phyloP scores from a whole-genome alignment of 2,329 filamentous ascomycete genomes.

The Diaporthe sp. region DNA sequence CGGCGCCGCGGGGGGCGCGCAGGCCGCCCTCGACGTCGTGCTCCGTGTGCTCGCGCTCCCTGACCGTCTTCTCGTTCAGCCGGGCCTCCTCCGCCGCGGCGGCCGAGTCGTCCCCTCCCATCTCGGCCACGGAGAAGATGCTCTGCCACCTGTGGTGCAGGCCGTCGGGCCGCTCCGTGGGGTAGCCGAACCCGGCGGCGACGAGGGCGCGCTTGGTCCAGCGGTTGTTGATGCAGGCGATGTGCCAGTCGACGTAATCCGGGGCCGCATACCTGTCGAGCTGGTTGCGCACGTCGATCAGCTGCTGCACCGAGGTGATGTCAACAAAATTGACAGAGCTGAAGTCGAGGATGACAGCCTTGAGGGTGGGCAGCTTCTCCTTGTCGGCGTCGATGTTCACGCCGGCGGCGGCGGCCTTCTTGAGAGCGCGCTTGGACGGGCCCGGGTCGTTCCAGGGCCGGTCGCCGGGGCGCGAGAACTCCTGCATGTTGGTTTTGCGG shows the following conservation, averaged over 20 bases:
- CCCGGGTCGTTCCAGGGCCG: constrained; percentile 96
- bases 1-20: not conserved
- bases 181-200: constrained; percentile 89
- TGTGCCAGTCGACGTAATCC: constrained; percentile 91
- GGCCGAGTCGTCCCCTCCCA: constrained; percentile 77
- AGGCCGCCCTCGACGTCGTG: constrained; percentile 36
- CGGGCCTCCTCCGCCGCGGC: constrained; percentile 75
- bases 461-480: constrained; percentile 77
- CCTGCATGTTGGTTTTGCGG: constrained; percentile 78
- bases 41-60: constrained; percentile 26
- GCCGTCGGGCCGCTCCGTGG: constrained; percentile 66
- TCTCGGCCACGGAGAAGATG: constrained; percentile 94
- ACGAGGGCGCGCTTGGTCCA: constrained; percentile 95
- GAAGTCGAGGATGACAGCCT: constrained; percentile 92
- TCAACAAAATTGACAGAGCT: constrained; percentile 95
- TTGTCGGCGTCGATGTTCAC: constrained; percentile 39
- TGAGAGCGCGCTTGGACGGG: constrained; percentile 64
- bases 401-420: constrained; percentile 42
- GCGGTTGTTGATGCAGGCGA: constrained; percentile 91
- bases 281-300: constrained; percentile 96
- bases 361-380: constrained; percentile 47
- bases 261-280: constrained; percentile 87
- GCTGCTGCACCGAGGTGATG: constrained; percentile 89
- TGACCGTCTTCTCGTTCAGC: constrained; percentile 65
- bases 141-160: constrained; percentile 84